phyloP scores from a whole-genome alignment of 129 eudicot species.

The Calendula officinalis region DNA sequence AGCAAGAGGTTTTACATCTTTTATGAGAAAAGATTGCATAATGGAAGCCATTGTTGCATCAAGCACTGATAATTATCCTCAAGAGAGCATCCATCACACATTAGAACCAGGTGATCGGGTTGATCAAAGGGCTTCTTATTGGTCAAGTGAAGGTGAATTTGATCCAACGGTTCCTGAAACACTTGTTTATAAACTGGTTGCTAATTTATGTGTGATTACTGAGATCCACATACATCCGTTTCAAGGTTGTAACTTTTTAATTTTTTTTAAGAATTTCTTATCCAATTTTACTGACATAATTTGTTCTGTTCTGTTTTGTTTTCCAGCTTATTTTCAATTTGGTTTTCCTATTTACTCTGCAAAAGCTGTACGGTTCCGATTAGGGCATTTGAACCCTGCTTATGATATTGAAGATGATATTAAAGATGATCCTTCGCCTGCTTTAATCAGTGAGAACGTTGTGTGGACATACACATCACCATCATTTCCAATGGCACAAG shows the following conservation, averaged over 20 bases:
- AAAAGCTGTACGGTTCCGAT: slow-evolving; percentile 60
- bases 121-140: slow-evolving; percentile 62
- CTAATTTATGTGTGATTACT: slow-evolving; percentile 59
- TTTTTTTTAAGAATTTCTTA: slow-evolving; percentile 9
- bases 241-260: slow-evolving; percentile 49
- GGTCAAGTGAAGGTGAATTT: slow-evolving; percentile 77
- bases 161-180: slow-evolving; percentile 61
- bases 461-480: slow-evolving; percentile 81
- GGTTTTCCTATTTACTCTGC: slow-evolving; percentile 79
- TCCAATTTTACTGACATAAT: slow-evolving; percentile 8
- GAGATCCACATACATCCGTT: slow-evolving; percentile 75
- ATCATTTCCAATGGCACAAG: slow-evolving; percentile 75
- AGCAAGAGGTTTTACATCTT: slow-evolving; percentile 44
- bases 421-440: slow-evolving; percentile 35
- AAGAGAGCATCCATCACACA: slow-evolving; percentile 69
- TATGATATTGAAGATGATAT: slow-evolving; percentile 31
- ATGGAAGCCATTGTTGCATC: slow-evolving; percentile 68
- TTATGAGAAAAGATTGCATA: slow-evolving; percentile 47
- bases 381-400: slow-evolving; percentile 49
- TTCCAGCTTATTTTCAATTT: slow-evolving; percentile 63
- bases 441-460: slow-evolving; percentile 42
- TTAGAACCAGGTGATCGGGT: slow-evolving; percentile 54
- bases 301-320: slow-evolving; percentile 14
- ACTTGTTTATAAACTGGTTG: slow-evolving; percentile 52
- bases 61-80: slow-evolving; percentile 77